Conservation (phyloP, 768 basidiomycete species). For the Kwoniella pini region DNA sequence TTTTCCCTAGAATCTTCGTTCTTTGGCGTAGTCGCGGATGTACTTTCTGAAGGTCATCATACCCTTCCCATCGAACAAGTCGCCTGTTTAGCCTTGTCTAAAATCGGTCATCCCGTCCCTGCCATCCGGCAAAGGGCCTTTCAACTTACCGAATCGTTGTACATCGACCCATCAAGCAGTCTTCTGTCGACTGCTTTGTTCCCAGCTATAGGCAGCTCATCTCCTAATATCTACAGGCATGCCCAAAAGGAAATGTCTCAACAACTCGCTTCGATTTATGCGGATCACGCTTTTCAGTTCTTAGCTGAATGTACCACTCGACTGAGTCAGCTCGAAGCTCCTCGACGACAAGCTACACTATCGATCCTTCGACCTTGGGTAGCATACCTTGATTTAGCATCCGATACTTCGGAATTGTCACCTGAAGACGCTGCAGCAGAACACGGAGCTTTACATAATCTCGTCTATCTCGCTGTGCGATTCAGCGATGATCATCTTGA, state of each 20-base stretch:
- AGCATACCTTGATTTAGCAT: slow-evolving; percentile 69
- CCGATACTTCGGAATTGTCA: slow-evolving; percentile 55
- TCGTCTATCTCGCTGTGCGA: slow-evolving; percentile 77
- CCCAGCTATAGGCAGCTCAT: slow-evolving; percentile 68
- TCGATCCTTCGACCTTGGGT: slow-evolving; percentile 85
- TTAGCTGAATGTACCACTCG: slow-evolving; percentile 71
- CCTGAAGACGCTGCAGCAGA: slow-evolving; percentile 61
- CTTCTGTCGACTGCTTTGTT: slow-evolving; percentile 76
- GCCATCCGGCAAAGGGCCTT: slow-evolving; percentile 74
- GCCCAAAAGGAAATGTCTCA: slow-evolving; percentile 77
- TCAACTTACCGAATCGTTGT: slow-evolving; percentile 57
- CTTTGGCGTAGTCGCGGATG: slow-evolving; percentile 75
- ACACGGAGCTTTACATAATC: slow-evolving; percentile 68
- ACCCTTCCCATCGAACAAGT: slow-evolving; percentile 73
- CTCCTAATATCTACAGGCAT: slow-evolving; percentile 74
- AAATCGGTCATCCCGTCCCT: slow-evolving; percentile 71
- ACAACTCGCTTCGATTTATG: slow-evolving; percentile 74
- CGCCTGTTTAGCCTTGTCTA: slow-evolving; percentile 75
- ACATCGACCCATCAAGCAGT: slow-evolving; percentile 12
- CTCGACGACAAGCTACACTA: slow-evolving; percentile 64
- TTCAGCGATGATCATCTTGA: slow-evolving; percentile 74
- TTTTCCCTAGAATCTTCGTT: slow-evolving; percentile 58
- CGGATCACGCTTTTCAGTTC: slow-evolving; percentile 64
- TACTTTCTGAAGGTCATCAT: slow-evolving; percentile 63
- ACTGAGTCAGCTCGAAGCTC: slow-evolving; percentile 65